phyloP scores from a whole-genome alignment of 2,329 filamentous ascomycete species.

The Dissoconium aciculare region DNA sequence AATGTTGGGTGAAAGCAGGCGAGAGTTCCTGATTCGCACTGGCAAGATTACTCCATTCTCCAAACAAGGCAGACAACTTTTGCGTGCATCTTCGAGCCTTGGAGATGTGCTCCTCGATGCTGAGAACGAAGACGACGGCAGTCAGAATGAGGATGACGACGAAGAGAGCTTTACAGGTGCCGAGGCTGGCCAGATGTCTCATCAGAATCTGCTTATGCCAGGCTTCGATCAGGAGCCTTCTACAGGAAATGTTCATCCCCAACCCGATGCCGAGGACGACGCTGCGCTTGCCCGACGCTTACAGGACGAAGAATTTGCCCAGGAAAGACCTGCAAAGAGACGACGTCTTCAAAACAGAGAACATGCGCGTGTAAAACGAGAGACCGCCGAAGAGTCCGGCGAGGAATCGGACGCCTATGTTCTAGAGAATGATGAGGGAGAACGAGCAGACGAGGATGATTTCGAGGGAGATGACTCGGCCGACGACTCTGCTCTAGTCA shows the following conservation, averaged over 20 bases:
- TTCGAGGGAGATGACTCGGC: conserved; percentile 27
- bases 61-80: conserved; percentile 51
- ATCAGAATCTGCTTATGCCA: conserved; percentile 34
- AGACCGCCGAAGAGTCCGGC: conserved; percentile 14
- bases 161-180: conserved; percentile 12
- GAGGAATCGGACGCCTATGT: conserved; percentile 29
- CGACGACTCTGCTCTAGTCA: conserved; percentile 22
- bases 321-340: conserved; percentile 28
- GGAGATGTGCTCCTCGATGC: conserved; percentile 68
- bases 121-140: conserved; percentile 51
- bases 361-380: conserved; percentile 8
- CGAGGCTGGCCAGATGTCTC: conserved; percentile 26
- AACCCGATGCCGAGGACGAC: conserved; percentile 17
- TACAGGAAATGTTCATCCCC: conserved; percentile 11
- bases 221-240: conserved; percentile 27
- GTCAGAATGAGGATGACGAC: conserved; percentile 19
- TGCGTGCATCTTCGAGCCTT: conserved; percentile 51
- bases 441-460: conserved; percentile 25
- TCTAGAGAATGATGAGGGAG: conserved; percentile 27
- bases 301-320: conserved; percentile 25
- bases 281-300: conserved; percentile 19
- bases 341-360: conserved; percentile 23
- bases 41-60: conserved; percentile 97
- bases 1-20: conserved; percentile 64
- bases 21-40: conserved; percentile 84